Evolutionary conservation across 306 rosid species (phyloP).

Genomic region (Ormosia emarginata): DNA sequence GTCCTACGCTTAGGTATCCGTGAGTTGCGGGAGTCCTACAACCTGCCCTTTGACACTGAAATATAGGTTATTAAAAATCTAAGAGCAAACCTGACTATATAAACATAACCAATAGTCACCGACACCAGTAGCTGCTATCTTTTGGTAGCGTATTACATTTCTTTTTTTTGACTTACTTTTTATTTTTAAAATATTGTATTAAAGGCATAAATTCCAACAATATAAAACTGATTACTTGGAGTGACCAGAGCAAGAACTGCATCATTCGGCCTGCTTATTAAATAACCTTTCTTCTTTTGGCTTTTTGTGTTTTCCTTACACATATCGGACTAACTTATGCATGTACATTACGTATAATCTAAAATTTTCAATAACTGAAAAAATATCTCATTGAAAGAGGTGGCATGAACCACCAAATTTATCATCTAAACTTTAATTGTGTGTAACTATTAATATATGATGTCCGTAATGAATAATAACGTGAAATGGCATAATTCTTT

Average conservation of each 20-base stretch:
- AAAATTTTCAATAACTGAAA: no score
- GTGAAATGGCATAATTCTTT: no score
- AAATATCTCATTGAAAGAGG: background rate
- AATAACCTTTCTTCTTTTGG: background rate
- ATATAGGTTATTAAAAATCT: background rate
- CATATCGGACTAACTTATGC: background rate
- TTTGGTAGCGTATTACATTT: background rate
- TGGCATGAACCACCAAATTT: background rate
- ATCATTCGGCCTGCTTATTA: background rate
- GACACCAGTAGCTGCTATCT: background rate
- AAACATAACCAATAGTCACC: no score
- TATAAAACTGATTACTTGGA: no score
- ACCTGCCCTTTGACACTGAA: background rate
- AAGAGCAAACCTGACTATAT: background rate
- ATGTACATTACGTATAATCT: background rate
- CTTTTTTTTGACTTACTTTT: no score
- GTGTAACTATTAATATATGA: background rate
- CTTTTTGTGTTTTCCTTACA: background rate
- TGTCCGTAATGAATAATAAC: no score
- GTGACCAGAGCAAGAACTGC: no score
- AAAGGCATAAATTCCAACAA: no score
- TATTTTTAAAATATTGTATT: no score
- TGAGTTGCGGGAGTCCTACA: background rate
- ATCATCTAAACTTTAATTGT: background rate
- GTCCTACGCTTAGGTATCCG: background rate